Base-by-base conservation (phyloP, 2,329 filamentous ascomycete species). In the Westerdykella sp. region DNA sequence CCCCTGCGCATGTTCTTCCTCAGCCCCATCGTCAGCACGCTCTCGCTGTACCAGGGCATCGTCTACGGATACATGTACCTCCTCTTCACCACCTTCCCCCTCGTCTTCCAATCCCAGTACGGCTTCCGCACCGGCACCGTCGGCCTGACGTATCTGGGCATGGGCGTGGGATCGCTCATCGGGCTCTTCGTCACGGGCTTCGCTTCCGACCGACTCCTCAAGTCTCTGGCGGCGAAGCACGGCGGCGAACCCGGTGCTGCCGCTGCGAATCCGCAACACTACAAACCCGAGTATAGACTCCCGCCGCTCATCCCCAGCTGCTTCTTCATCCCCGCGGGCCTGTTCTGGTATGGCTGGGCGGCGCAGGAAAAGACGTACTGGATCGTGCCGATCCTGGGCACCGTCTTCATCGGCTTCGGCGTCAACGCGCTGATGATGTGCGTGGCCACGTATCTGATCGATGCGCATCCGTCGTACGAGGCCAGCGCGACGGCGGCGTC, bases 361-460 rank as follows among this genome's bases (percentile, higher is more conserved):
- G 54, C 53, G 1, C 37, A 61, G 13, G 36, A 46, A n/a, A 34
- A 41, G 13, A 42, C 51, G 3, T 56, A 61, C 39, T 63, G 55
- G 54, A 56, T 60, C 25, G 51, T 52, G 7, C 55, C 57, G 1
- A 50, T 62, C n/a, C 12, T 58, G 6, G 57, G 55, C 3, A 60
- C 56, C 3, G 35, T 15, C 9, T 37, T 47, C n/a, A 42, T 47
- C 11, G 51, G 49, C 6, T 28, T 51, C 15, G 51, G 49, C 9
- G 30, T 50, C 4, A 50, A 50, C 32, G 45, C 43, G 7, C 25
- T 51, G 6, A 44, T 54, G 43, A 51, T 55, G 42, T 48, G 44
- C 0, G 58, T 74, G 1, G 71, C 75, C 39, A 78, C 77, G 6
- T 86, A 86, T 50, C 69, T 85, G 5, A 75, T 84, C 39, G 81